These are phyloP conservation scores for Candolleomyces aberdarensis DNA, from an alignment of 768 basidiomycete species.

Conservation along the genomic window DNA sequence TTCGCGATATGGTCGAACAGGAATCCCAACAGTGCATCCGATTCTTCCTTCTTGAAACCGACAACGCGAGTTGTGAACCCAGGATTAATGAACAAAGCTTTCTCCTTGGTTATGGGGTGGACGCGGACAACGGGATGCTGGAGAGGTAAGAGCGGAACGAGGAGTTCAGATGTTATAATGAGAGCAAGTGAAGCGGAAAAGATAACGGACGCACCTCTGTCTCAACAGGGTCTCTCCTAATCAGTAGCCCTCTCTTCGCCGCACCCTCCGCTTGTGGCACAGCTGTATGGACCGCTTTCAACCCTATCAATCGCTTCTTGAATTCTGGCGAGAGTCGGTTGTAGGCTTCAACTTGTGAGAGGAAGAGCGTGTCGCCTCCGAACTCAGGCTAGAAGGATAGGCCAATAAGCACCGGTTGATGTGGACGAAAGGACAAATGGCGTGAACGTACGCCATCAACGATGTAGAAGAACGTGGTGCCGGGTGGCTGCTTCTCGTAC, in stretches of 20 bases:
- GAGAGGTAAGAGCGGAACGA: no score
- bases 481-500: slow-evolving; percentile 52
- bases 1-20: slow-evolving; percentile 21
- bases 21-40: slow-evolving; percentile 19
- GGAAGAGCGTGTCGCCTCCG: slow-evolving; percentile 17
- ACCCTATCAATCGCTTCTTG: slow-evolving; percentile 6
- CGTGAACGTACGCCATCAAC: slow-evolving; percentile 37
- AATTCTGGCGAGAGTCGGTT: slow-evolving; percentile 14
- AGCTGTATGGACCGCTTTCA: slow-evolving; percentile 23
- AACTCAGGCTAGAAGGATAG: slow-evolving; percentile 5
- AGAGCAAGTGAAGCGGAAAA: no score
- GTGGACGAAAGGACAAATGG: no score
- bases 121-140: slow-evolving; percentile 27
- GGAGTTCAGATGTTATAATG: no score
- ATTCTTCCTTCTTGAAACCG: slow-evolving; percentile 24
- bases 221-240: slow-evolving; percentile 24
- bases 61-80: slow-evolving; percentile 24
- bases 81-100: slow-evolving; percentile 24
- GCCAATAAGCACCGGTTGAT: neutral
- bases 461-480: slow-evolving; percentile 54
- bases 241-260: slow-evolving; percentile 17
- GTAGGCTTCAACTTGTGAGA: slow-evolving; percentile 14
- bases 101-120: slow-evolving; percentile 24
- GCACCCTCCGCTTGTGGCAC: slow-evolving; percentile 23
- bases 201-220: slow-evolving; percentile 1